Evolutionary conservation across 306 rosid genomes (phyloP), one percentile per base, ranked within the genome.

Genomic region (Inga laurina): DNA sequence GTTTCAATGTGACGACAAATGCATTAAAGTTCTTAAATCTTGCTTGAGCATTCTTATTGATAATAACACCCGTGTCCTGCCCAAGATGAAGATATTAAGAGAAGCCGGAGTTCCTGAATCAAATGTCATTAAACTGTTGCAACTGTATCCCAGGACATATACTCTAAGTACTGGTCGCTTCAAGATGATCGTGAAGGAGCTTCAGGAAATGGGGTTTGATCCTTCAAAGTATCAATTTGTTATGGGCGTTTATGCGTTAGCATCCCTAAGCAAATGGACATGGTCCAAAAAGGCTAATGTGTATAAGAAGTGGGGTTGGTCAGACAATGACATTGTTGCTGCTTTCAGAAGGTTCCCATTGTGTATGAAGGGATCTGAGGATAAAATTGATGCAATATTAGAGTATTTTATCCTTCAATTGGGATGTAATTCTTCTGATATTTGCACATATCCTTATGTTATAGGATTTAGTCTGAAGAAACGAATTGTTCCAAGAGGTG

Each of bases 281-380:
- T 32, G 45, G 72, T 16, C 45, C 5, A 67, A 35, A 18, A 67
- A 67, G 72, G 72, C 24, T 32, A 39, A 67, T 14, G 30, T 54
- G 57, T 84, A 84, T 54, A 82, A 59, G 75, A 82, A 72, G 10
- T 87, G 88, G 72, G 72, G 72, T 10, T 67, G 72, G 72, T 67
- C 72, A 0, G 72, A 67, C 4, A 18, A 67, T 7, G 72, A 67
- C 45, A 35, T 67, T 35, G 3, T 34, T 67, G 72, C 11, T 13
- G 72, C 72, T 14, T 67, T 67, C 1, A 67, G 24, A 67, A 67
- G 0, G 0, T 16, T 0, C 3, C 45, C 72, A 0, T 67, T 2
- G 19, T 67, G 72, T 67, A 32, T 67, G n/a, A 35, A 13, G 22
- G 4, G 0, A 3, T 34, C 72, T 4, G 45, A 32, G 45, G 72